phyloP scores from a whole-genome alignment of 768 basidiomycete genomes.

The Sporobolomyces phaffii region DNA sequence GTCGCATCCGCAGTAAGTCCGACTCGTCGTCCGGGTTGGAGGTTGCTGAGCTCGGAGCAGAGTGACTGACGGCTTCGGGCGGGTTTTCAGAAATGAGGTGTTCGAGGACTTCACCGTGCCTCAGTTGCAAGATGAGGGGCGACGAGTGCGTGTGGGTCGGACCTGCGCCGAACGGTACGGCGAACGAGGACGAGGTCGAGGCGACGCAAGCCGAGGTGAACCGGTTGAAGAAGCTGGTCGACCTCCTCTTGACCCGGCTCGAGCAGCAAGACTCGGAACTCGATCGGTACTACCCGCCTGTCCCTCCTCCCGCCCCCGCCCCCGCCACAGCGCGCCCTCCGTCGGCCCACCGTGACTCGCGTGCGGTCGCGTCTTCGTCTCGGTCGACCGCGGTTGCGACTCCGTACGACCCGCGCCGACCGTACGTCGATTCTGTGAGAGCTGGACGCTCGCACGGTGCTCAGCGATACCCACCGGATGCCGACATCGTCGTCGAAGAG shows the following conservation, averaged over 20 bases:
- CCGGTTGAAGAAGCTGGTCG: slow-evolving; percentile 30
- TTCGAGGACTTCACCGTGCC: slow-evolving; percentile 8
- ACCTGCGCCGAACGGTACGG: slow-evolving; percentile 16
- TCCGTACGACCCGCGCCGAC: too few species aligned
- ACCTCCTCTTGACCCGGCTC: slow-evolving; percentile 25
- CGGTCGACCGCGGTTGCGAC: too few species aligned
- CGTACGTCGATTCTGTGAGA: too few species aligned
- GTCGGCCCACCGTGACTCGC: background rate
- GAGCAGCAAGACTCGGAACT: slow-evolving; percentile 27
- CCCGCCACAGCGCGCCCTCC: background rate
- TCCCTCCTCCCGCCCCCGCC: background rate
- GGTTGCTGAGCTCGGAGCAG: too few species aligned
- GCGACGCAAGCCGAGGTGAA: slow-evolving; percentile 9
- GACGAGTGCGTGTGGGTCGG: slow-evolving; percentile 34
- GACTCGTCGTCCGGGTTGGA: too few species aligned
- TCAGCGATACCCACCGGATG: background rate
- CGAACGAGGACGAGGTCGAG: slow-evolving; percentile 35
- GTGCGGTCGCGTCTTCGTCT: background rate
- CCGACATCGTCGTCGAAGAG: background rate
- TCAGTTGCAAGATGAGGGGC: slow-evolving; percentile 19
- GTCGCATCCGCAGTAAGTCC: slow-evolving; percentile 20
- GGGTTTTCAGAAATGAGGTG: slow-evolving; percentile 7
- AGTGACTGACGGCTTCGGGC: background rate
- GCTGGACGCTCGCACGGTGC: too few species aligned
- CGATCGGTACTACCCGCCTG: background rate